Evolutionary conservation across 1,284 basidiomycete genomes (phyloP), one percentile per base, ranked within the genome.

Genomic region (Cerrena zonata): DNA sequence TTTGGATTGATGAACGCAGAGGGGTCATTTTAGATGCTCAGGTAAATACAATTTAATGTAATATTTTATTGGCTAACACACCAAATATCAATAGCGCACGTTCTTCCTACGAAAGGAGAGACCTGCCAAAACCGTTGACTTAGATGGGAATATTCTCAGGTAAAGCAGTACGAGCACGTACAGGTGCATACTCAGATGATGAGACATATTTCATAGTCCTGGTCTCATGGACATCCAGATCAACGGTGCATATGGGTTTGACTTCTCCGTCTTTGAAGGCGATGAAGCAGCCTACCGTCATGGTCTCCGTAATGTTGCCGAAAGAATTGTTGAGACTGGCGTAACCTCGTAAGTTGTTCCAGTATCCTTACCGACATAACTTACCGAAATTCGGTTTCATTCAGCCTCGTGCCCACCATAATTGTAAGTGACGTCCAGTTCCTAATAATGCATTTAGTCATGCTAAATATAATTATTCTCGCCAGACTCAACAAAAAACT

Each of bases 241-340:
- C 56, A 91, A 95, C 59, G 92, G 92, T 45, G 92, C 84, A 5
- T 95, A 91, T 65, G 86, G 88, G 15, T 86, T 94, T 60, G 92
- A 95, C 67, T 94, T 94, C 61, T 91, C 88, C 18, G 79, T 91
- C 13, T 85, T 82, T 57, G 80, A 87, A 19, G 79, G 75, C 11
- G 78, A 86, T 56, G 86, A 90, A 52, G 75, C 78, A 41, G 70
- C 68, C 0, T 94, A 92, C 67, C 70, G 74, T 40, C 60, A 77
- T n/a, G 86, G 87, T 2, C 71, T 94, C 62, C 79, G 81, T 61
- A 70, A 72, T 53, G 82, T 94, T 46, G 82, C 89, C 1, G 77
- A 79, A 63, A 79, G 81, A 56, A 89, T 94, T 47, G 77, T 87
- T 13, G 89, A 92, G 69, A 94, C 91, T 1, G 92, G 92, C 5